Base-by-base conservation (phyloP, 495 filamentous ascomycete genomes). In the Aspergillus taichungensis region DNA sequence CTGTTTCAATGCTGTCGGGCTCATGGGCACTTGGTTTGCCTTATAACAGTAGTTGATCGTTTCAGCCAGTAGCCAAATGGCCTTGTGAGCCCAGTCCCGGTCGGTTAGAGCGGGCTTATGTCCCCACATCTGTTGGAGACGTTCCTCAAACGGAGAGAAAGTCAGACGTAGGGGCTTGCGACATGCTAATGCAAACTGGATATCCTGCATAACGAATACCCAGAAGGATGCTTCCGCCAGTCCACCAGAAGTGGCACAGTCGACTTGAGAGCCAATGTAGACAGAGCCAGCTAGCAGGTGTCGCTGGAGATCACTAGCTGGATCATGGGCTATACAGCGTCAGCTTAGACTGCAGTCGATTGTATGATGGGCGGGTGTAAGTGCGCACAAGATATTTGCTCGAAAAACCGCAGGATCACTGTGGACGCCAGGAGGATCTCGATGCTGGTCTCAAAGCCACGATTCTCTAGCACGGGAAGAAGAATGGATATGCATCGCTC, bases 141-240 rank as follows among this genome's bases (percentile, higher is more conserved):
- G 59, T 34, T 67, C 58, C 40, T 63, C 61, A 32, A 70, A 67
- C 1, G 66, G 58, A 6, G 57, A 57, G 30, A 67, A 60, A 5
- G 57, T 57, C 5, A 71, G 45, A 36, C 65, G 61, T 11, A 71
- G 54, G 33, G 65, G 59, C 50, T 60, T 64, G 30, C 62, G 67
- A 44, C 59, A 64, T 29, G 57, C 61, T 38, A 71, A 47, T 6
- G 65, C 63, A 46, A 64, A 64, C 30, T 71, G 65, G 27, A 71
- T 66, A 47, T 71, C 67, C 43, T 71, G 67, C 48, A 66, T 65
- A 1, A 71, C 65, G 38, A 66, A 71, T 18, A 63, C 57, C 67
- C 67, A 71, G 54, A 71, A 71, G 0, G 67, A 65, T 3, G 67
- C 63, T 12, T 67, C 62, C 1, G 63, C 59, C 30, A 71, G 59